Base-by-base conservation (phyloP, 202 grass and related monocot genomes). In the Thinopyrum obtusiflorum region DNA sequence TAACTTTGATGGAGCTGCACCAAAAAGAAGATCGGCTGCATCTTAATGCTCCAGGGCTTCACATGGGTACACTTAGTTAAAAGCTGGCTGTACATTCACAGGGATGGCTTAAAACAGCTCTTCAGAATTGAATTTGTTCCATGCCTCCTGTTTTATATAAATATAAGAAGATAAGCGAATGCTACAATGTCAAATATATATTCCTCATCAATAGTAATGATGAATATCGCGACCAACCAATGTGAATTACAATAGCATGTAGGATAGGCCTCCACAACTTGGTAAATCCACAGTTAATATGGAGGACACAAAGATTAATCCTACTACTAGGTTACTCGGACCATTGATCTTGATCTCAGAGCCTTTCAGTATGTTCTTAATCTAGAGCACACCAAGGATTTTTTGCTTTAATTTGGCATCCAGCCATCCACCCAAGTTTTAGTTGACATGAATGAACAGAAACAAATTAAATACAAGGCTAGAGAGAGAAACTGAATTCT, bases 41-140 rank as follows among this genome's bases (percentile, higher is more conserved):
- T 80, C 59, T 84, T 78, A 39, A 73, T 71, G 47, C 80, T 61
- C 67, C 67, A 11, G 44, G 17, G 35, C n/a, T 87, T 76, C 25
- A 3, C 14, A 25, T 79, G 36, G 53, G 46, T 77, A 87, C 69
- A 84, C 24, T 66, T 59, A 21, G 53, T 59, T 80, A 83, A 73
- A 73, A 81, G 59, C 36, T 42, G 65, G 13, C 77, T 78, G 83
- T 76, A 85, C 68, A 76, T 49, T 78, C 78, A 73, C 59, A 77
- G 21, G 62, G 24, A 73, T 65, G 81, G 11, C 90, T 92, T 90
- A 97, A 57, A 97, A 97, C 32, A 97, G 94, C 86, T 97, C 91
- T 82, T 97, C 94, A 0, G 94, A 93, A 84, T 97, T 97, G 83
- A 97, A 93, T 87, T 97, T 97, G 83, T 87, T 97, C 94, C 94